phyloP scores from a whole-genome alignment of 1,139 yeast species.

The Yamadazyma pseudoaaseri region DNA sequence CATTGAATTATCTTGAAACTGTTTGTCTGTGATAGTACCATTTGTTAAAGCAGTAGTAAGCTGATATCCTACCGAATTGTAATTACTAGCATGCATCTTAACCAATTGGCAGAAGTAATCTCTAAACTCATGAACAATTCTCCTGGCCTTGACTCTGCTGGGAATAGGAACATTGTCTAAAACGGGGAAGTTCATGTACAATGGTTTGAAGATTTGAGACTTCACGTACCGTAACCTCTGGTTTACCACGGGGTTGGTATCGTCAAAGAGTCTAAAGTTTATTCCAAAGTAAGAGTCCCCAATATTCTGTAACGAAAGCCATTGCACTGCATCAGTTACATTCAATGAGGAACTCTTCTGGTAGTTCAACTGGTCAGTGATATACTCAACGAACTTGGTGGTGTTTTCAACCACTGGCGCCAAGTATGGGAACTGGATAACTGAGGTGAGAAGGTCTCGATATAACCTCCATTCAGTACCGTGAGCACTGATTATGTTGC shows the following conservation, averaged over 20 bases:
- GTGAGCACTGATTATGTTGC: constrained; percentile 61
- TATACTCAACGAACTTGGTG: constrained; percentile 8
- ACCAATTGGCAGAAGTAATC: constrained; percentile 22
- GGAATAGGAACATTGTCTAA: constrained; percentile 53
- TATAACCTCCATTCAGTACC: constrained; percentile 54
- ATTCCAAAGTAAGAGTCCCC: constrained; percentile 52
- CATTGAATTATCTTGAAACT: constrained; percentile 56
- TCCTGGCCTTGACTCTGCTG: constrained; percentile 43
- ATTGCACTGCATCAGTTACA: constrained; percentile 45
- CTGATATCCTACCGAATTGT: constrained; percentile 23
- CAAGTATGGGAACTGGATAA: constrained; percentile 50
- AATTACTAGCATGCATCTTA: constrained; percentile 14
- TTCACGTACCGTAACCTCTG: constrained; percentile 43
- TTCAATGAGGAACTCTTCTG: constrained; percentile 14
- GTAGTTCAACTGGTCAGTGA: constrained; percentile 9
- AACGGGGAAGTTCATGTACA: constrained; percentile 54
- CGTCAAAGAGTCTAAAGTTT: constrained; percentile 32
- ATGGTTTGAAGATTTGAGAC: constrained; percentile 54
- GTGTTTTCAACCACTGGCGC: constrained; percentile 11
- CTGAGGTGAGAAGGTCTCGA: constrained; percentile 44
- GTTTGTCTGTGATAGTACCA: constrained; percentile 40
- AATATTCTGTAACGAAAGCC: constrained; percentile 49
- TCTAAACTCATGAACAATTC: constrained; percentile 45
- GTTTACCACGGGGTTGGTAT: constrained; percentile 33
- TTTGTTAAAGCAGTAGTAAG: constrained; percentile 36